Evolutionary conservation across 148 eudicot genomes (phyloP).

Genomic region (Dianthus caryophyllus): DNA sequence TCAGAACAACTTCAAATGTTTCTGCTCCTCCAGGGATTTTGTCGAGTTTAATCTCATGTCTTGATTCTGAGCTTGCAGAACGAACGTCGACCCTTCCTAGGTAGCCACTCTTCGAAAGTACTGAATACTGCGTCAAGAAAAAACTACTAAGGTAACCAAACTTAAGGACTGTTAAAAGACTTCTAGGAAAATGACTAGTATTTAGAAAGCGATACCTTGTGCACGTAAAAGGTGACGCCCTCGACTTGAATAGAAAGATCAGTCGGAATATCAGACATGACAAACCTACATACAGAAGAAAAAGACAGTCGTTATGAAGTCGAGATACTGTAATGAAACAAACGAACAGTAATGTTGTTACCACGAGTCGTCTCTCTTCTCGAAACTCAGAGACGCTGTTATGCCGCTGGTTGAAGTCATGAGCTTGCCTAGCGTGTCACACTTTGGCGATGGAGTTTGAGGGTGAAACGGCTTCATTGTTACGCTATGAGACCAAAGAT

Average conservation of each 20-base stretch:
- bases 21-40: conserved; percentile 62
- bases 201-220: conserved; percentile 49
- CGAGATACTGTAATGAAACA: not conserved
- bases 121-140: conserved; percentile 47
- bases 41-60: conserved; percentile 46
- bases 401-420: conserved; percentile 28
- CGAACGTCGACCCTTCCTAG: conserved; percentile 36
- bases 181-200: too few species aligned
- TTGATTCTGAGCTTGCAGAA: conserved; percentile 28
- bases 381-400: conserved; percentile 29
- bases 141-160: not conserved
- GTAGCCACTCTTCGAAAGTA: conserved; percentile 63
- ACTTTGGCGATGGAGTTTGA: conserved; percentile 21
- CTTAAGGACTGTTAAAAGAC: too few species aligned
- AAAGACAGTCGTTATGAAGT: not conserved
- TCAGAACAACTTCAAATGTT: conserved; percentile 44
- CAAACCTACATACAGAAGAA: conserved; percentile 41
- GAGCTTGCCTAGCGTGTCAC: conserved; percentile 22
- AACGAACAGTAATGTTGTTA: conserved; percentile 12
- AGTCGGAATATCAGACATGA: conserved; percentile 48
- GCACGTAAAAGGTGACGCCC: conserved; percentile 52
- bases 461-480: conserved; percentile 19
- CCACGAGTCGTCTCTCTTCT: conserved; percentile 55
- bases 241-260: conserved; percentile 56
- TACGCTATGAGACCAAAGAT: not conserved